These are phyloP conservation scores for Cladosporium halotolerans DNA, from an alignment of 2,329 filamentous ascomycete species.

Conservation along the genomic window DNA sequence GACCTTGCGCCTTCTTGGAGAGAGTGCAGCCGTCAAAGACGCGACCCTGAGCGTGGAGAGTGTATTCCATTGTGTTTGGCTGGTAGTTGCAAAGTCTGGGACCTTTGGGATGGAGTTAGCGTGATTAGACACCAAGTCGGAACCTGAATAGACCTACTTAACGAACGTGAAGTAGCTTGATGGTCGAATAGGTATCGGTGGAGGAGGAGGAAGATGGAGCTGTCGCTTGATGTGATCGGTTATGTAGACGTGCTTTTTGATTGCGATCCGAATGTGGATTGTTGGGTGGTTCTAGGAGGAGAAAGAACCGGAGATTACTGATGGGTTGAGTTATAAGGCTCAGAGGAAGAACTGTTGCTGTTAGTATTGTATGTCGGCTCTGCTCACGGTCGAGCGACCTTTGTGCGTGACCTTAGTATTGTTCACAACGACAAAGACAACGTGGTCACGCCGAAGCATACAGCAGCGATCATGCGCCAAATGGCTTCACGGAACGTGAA, in stretches of 20 bases:
- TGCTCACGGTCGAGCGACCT: background rate
- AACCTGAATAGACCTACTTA: background rate
- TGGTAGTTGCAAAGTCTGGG: slow-evolving; percentile 6
- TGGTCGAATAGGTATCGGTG: slow-evolving; percentile 7
- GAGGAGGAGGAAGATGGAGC: background rate
- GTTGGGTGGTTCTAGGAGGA: background rate
- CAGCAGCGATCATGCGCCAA: background rate
- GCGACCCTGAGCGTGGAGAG: background rate
- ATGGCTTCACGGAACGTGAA: background rate
- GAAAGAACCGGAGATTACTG: slow-evolving; percentile 6
- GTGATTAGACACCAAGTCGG: background rate
- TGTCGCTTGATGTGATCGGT: background rate
- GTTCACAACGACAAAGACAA: slow-evolving; percentile 10
- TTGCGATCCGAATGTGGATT: slow-evolving; percentile 5
- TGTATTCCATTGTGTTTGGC: slow-evolving; percentile 8
- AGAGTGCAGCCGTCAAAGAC: background rate
- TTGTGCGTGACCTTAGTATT: slow-evolving; percentile 13
- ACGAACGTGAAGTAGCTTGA: slow-evolving; percentile 5
- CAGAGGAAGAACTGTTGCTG: background rate
- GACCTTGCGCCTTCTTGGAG: background rate
- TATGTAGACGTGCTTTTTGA: background rate
- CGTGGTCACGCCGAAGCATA: too few relatives aligned
- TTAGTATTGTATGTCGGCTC: slow-evolving; percentile 2
- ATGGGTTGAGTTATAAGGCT: background rate
- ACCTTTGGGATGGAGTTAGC: slow-evolving; percentile 5